A percentile compares a stretch with the other conserved stretches of the same genome.
Conservation (phyloP, 108 stramenopile species). For the Skeletonema grethae region DNA sequence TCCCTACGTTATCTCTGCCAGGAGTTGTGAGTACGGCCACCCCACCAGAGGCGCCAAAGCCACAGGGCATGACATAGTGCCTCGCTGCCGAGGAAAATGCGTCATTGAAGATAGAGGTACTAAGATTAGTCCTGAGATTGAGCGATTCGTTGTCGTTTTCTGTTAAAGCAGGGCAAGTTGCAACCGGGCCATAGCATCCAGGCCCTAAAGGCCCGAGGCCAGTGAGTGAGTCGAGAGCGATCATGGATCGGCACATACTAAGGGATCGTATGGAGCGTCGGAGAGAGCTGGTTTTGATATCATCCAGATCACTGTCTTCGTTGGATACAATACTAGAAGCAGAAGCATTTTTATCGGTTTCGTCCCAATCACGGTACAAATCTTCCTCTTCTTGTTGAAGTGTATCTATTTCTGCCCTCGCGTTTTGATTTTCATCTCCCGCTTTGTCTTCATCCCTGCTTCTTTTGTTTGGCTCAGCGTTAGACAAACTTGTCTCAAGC, state of each 20-base stretch:
- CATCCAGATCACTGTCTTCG: conserved; percentile 7
- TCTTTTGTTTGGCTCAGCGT: conserved; percentile 34
- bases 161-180: conserved; percentile 29
- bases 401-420: not conserved
- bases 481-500: conserved; percentile 17
- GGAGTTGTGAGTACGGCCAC: conserved; percentile 70
- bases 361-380: conserved; percentile 11
- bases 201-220: conserved; percentile 80
- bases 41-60: conserved; percentile 80
- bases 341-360: conserved; percentile 30
- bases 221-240: conserved; percentile 74
- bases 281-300: conserved; percentile 1
- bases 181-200: conserved; percentile 71
- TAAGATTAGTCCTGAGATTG: not conserved
- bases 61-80: conserved; percentile 76
- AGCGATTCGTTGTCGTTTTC: conserved; percentile 19
- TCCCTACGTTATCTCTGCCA: conserved; percentile 63
- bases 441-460: conserved; percentile 59
- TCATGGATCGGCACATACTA: conserved; percentile 52
- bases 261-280: conserved; percentile 25
- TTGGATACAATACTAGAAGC: conserved; percentile 1
- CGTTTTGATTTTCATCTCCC: conserved; percentile 18
- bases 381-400: conserved; percentile 4
- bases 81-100: conserved; percentile 47
- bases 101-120: conserved; percentile 16